Base-by-base conservation (phyloP, 2,329 filamentous ascomycete genomes). In the Triangularia verruculosa region DNA sequence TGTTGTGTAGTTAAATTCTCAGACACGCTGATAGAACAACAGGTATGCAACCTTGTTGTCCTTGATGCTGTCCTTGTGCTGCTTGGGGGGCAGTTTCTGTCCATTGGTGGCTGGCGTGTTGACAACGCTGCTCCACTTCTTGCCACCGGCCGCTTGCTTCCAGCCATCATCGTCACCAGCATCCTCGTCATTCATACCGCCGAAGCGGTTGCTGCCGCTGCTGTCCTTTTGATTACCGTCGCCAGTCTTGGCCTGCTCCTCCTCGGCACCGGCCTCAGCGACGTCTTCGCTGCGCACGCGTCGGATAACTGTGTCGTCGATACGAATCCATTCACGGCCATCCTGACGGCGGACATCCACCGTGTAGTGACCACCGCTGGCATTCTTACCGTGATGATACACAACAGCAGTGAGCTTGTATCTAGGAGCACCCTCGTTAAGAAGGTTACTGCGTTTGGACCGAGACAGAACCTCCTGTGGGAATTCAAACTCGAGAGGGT, bases 21-120 rank as follows among this genome's bases (percentile, higher is more conserved):
- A 86, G 65, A 95, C 85, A 72, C 87, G 87, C 79, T 97, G 90
- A 77, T 99, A 99, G 79, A 99, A 96, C 73, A 99, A 79, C 69
- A 99, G 86, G 78, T 99, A 99, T 3, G 95, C 95, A 64, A 97
- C 94, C 82, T 96, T 97, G 82, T 94, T 97, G 76, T 98, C 94
- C 77, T 92, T 92, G 73, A 91, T 84, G 69, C 79, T 85, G 70
- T 88, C 87, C 76, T 86, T 82, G 74, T 80, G 67, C 76, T 86
- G 77, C 78, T 86, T 82, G 72, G 81, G 58, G 59, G 66, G 63
- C 6, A 65, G 68, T 79, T 86, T 83, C 78, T 81, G 77, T 77
- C 79, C 78, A 72, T 80, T 78, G 76, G 68, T 78, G 77, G 30
- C 80, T 24, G 80, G 81, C 43, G 89, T 90, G 71, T 93, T 95